A percentile compares a stretch with the other conserved stretches of the same genome.
Evolutionary conservation across 225 moss, liverwort and hornwort species (phyloP).

Genomic region (Polytrichum commune): DNA sequence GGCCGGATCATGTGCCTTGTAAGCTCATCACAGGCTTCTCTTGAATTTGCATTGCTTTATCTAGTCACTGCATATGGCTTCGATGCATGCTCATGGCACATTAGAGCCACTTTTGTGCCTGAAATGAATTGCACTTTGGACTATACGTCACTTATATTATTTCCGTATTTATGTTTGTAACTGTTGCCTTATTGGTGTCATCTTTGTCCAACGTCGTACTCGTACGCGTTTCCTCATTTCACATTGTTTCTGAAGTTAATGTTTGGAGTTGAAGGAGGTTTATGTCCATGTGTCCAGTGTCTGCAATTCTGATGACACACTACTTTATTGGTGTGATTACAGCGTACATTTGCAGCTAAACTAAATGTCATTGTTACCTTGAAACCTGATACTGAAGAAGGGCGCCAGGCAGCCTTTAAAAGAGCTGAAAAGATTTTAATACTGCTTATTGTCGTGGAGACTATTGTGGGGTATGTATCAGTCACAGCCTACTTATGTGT

Average conservation of each 20-base stretch:
- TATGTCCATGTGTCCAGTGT: neutral
- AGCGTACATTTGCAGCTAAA: conserved; percentile 90
- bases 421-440: conserved; percentile 69
- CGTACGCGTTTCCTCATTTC: conserved; percentile 35
- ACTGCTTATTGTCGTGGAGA: conserved; percentile 63
- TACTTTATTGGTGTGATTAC: conserved; percentile 14
- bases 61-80: neutral
- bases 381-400: conserved; percentile 61
- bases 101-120: too few relatives aligned
- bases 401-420: conserved; percentile 57
- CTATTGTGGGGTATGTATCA: conserved; percentile 60
- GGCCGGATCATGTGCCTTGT: conserved; percentile 62
- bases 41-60: neutral
- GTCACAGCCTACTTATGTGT: neutral
- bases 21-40: conserved; percentile 7
- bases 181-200: conserved; percentile 74
- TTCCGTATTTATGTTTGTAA: conserved; percentile 57
- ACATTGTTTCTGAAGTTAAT: too few relatives aligned
- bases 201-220: conserved; percentile 78
- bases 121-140: too few relatives aligned
- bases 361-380: conserved; percentile 79
- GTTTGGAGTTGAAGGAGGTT: neutral
- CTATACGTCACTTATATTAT: too few relatives aligned
- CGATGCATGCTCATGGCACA: too few relatives aligned
- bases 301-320: neutral